phyloP scores from a whole-genome alignment of 768 basidiomycete genomes.

The Thelephora ganbajun region DNA sequence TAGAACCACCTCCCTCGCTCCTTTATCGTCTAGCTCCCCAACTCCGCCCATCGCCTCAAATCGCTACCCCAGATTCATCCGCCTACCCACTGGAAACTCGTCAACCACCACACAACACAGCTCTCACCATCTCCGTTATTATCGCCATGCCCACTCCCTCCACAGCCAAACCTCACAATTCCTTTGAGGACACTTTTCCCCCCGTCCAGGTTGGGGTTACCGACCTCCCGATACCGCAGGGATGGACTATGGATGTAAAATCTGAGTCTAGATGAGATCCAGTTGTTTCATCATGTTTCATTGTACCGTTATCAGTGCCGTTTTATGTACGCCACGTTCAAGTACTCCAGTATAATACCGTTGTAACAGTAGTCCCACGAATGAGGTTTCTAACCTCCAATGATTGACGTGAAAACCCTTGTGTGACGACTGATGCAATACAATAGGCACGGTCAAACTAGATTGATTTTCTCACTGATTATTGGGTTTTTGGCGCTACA shows the following conservation, averaged over 20 bases:
- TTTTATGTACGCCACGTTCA: too few species aligned
- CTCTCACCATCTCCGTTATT: not conserved
- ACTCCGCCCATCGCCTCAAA: not conserved
- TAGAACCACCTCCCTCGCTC: not conserved
- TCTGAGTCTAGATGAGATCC: too few species aligned
- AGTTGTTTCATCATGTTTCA: too few species aligned
- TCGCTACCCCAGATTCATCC: not conserved
- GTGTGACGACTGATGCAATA: too few species aligned
- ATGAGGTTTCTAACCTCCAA: too few species aligned
- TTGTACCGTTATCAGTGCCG: too few species aligned
- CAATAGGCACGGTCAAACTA: too few species aligned
- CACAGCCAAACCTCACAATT: not conserved
- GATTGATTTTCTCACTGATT: too few species aligned
- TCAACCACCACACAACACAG: not conserved
- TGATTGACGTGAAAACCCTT: too few species aligned
- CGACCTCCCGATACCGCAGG: not conserved
- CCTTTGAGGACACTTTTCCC: not conserved
- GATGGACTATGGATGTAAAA: not conserved
- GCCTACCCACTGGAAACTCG: not conserved
- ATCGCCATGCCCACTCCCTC: not conserved
- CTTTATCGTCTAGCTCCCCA: not conserved
- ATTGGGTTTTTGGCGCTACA: too few species aligned
- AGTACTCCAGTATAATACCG: too few species aligned
- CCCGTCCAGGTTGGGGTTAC: not conserved
- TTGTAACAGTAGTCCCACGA: too few species aligned